A percentile compares a stretch with the other conserved stretches of the same genome.
These are phyloP conservation scores for Gynostemma pentaphyllum DNA, from an alignment of 306 rosid species.

Conservation along the genomic window DNA sequence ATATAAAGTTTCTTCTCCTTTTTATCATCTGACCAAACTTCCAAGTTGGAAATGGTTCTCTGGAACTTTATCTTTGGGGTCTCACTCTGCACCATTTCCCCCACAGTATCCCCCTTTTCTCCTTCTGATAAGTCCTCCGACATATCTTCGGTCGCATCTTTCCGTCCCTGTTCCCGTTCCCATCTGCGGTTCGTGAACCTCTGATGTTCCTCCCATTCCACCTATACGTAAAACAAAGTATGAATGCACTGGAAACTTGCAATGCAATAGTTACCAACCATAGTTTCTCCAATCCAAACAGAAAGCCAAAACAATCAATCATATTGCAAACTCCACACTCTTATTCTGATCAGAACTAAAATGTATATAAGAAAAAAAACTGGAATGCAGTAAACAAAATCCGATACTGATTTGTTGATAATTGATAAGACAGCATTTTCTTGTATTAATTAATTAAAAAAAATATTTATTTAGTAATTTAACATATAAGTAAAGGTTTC, in stretches of 20 bases:
- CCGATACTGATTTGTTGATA: too few relatives aligned
- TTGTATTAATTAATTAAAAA: not conserved
- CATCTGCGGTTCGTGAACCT: conserved; percentile 40
- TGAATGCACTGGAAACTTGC: too few relatives aligned
- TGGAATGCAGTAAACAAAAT: not conserved
- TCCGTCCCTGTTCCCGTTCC: conserved; percentile 82
- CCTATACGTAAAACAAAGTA: conserved; percentile 25
- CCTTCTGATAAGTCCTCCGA: conserved; percentile 87
- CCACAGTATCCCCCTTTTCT: conserved; percentile 56
- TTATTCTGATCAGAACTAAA: not conserved
- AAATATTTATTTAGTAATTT: not conserved
- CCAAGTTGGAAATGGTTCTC: conserved; percentile 48
- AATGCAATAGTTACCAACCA: too few relatives aligned
- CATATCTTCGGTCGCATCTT: conserved; percentile 76
- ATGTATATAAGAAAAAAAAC: not conserved
- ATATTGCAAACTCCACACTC: not conserved
- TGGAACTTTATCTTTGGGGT: conserved; percentile 35
- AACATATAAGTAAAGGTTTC: not conserved
- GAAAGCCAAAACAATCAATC: not conserved
- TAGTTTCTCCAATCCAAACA: not conserved
- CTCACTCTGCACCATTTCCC: conserved; percentile 35
- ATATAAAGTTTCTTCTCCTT: conserved; percentile 71
- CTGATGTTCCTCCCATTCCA: conserved; percentile 74
- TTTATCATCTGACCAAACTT: conserved; percentile 83
- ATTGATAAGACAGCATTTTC: too few relatives aligned